These are phyloP conservation scores for Arctostaphylos glauca DNA, from an alignment of 148 eudicot species.

Conservation along the genomic window DNA sequence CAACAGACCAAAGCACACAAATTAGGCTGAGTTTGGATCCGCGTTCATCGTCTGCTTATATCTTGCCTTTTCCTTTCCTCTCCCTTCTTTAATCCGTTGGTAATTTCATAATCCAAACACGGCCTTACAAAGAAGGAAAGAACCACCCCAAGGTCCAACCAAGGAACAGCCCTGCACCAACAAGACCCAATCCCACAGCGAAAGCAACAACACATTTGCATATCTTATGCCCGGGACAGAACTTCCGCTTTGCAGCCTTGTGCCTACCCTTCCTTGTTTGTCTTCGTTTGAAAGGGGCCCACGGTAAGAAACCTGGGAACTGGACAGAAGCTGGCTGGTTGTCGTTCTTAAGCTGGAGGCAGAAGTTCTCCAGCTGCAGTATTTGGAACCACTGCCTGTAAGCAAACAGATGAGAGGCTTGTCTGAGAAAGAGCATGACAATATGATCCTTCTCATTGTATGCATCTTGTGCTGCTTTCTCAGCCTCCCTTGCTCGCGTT, in stretches of 20 bases:
- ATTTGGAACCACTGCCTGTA: constrained; percentile 43
- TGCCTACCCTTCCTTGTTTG: constrained; percentile 12
- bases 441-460: constrained; percentile 39
- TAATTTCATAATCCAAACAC: not conserved
- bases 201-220: constrained; percentile 23
- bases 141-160: constrained; percentile 45
- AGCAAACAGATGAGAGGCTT: constrained; percentile 46
- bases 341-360: constrained; percentile 31
- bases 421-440: constrained; percentile 31
- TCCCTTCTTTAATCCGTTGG: not conserved
- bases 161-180: constrained; percentile 43
- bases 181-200: constrained; percentile 40
- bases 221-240: not conserved
- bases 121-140: constrained; percentile 17
- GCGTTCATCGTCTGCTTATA: not conserved
- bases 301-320: constrained; percentile 17
- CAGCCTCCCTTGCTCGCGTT: constrained; percentile 49
- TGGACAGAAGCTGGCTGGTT: not conserved
- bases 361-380: constrained; percentile 34
- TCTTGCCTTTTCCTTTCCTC: not conserved
- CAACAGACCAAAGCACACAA: not conserved
- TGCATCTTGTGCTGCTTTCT: constrained; percentile 36
- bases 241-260: constrained; percentile 19
- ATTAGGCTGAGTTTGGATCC: no score
- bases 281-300: constrained; percentile 16